A percentile compares a stretch with the other conserved stretches of the same genome.
phyloP scores from a whole-genome alignment of 441 rosid genomes.

The Adansonia grandidieri region DNA sequence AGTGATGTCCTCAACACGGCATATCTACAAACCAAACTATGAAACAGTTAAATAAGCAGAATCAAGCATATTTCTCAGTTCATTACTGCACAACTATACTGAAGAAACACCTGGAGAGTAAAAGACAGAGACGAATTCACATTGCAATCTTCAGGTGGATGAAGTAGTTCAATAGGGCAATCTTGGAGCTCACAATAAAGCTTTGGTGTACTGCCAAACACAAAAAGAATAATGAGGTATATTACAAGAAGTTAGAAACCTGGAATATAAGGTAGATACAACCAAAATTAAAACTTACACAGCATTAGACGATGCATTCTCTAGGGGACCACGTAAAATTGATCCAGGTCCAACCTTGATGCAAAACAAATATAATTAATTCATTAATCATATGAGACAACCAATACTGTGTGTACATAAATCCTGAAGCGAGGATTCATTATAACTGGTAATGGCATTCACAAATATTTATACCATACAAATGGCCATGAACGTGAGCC shows the following conservation, averaged over 20 bases:
- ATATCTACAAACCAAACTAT: constrained; percentile 61
- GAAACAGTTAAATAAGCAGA: constrained; percentile 29
- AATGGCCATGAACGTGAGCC: not conserved
- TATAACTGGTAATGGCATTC: not conserved
- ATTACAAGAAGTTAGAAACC: constrained; percentile 11
- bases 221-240: constrained; percentile 26
- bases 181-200: constrained; percentile 78
- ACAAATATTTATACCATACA: constrained; percentile 1
- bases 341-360: constrained; percentile 94
- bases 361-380: constrained; percentile 27
- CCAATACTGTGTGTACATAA: constrained; percentile 4
- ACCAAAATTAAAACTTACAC: constrained; percentile 63
- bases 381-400: constrained; percentile 4
- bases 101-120: constrained; percentile 87
- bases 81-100: constrained; percentile 30
- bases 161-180: constrained; percentile 87
- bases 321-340: constrained; percentile 86
- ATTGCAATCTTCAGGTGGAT: constrained; percentile 99
- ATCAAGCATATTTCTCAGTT: constrained; percentile 29
- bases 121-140: constrained; percentile 95
- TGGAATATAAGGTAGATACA: not conserved
- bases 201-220: constrained; percentile 71
- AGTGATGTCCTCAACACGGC: constrained; percentile 96
- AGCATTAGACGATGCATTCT: constrained; percentile 80
- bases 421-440: constrained; percentile 4